Percentiles rank a stretch among this genome's conserved stretches.
phyloP scores from a whole-genome alignment of 164 flowering plant species.

The Berberis thunbergii region DNA sequence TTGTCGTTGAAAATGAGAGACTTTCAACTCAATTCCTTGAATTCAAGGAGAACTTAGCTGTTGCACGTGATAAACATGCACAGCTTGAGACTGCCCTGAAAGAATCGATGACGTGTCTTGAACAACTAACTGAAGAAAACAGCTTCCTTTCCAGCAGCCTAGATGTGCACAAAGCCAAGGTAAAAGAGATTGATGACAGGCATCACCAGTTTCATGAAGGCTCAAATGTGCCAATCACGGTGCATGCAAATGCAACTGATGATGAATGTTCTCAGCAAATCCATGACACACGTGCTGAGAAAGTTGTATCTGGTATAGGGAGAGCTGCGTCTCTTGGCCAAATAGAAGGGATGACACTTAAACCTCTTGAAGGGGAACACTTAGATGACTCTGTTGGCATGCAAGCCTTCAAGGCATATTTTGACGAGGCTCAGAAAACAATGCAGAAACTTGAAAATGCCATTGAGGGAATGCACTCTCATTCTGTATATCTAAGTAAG shows the following conservation, averaged over 20 bases:
- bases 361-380: conserved; percentile 19
- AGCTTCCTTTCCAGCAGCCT: conserved; percentile 31
- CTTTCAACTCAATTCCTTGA: background rate
- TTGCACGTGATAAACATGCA: conserved; percentile 9
- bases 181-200: conserved; percentile 26
- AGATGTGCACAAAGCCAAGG: conserved; percentile 30
- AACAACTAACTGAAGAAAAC: conserved; percentile 49
- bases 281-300: conserved; percentile 2
- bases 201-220: conserved; percentile 15
- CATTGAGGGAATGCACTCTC: conserved; percentile 46
- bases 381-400: conserved; percentile 33
- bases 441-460: conserved; percentile 60
- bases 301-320: conserved; percentile 9
- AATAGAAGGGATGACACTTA: conserved; percentile 9
- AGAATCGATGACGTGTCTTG: conserved; percentile 33
- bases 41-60: too few species aligned
- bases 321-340: conserved; percentile 10
- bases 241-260: conserved; percentile 4
- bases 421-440: conserved; percentile 45
- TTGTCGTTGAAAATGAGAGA: conserved; percentile 24
- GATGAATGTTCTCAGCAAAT: conserved; percentile 2
- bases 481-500: conserved; percentile 32
- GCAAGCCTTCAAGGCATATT: conserved; percentile 24
- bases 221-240: conserved; percentile 6
- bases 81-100: conserved; percentile 36